A percentile compares a stretch with the other conserved stretches of the same genome.
These are phyloP conservation scores for Polyplosphaeria fusca DNA, from an alignment of 495 filamentous ascomycete species.

Conservation along the genomic window DNA sequence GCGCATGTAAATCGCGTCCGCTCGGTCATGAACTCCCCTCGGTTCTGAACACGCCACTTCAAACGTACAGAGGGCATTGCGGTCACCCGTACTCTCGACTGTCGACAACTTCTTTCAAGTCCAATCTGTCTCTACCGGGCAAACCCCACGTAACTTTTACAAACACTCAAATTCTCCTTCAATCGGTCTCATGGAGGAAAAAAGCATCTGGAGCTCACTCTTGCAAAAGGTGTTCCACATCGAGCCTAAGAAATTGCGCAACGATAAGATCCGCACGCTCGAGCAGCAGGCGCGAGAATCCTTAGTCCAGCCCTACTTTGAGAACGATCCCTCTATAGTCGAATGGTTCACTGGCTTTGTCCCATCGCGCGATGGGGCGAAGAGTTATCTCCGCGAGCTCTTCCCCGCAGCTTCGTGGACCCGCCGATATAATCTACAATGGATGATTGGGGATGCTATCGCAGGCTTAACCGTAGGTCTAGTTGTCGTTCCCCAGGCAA, in stretches of 20 bases:
- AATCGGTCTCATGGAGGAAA: too few species aligned
- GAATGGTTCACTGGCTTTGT: constrained; percentile 6
- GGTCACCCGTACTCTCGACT: too few species aligned
- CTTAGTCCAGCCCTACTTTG: neutral
- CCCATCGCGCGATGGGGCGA: neutral
- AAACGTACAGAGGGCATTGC: too few species aligned
- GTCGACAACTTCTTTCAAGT: too few species aligned
- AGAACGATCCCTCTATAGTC: constrained; percentile 12
- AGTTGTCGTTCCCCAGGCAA: constrained; percentile 21
- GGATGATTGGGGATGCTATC: constrained; percentile 17
- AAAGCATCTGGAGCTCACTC: too few species aligned
- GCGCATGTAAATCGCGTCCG: too few species aligned
- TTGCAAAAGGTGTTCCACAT: constrained; percentile 8
- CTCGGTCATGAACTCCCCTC: too few species aligned
- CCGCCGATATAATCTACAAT: constrained; percentile 12
- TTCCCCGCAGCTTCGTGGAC: constrained; percentile 16
- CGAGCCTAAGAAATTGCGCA: neutral
- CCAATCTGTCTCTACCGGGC: too few species aligned
- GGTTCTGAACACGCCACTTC: too few species aligned
- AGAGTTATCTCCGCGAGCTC: constrained; percentile 1
- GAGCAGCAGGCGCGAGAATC: constrained; percentile 11
- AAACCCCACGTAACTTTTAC: too few species aligned
- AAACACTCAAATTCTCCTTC: too few species aligned
- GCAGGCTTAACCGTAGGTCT: constrained; percentile 14
- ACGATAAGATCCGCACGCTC: constrained; percentile 4